phyloP scores from a whole-genome alignment of 768 basidiomycete species.

The Trametes cinnabarina region DNA sequence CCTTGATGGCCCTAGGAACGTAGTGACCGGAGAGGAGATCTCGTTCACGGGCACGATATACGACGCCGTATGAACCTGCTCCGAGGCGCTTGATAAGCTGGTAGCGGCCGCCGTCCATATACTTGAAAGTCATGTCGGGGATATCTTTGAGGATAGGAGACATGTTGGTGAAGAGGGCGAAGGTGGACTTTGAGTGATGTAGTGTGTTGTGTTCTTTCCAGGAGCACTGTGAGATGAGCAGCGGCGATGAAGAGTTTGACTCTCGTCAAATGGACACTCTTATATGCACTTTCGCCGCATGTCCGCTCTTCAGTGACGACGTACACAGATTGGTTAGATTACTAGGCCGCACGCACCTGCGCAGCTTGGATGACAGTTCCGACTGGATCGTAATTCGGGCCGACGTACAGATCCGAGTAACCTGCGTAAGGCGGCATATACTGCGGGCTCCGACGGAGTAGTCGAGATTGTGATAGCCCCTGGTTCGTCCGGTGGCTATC shows the following conservation, averaged over 20 bases:
- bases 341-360: no score
- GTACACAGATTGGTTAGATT: no score
- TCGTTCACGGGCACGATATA: slow-evolving; percentile 77
- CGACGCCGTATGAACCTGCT: slow-evolving; percentile 89
- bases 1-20: slow-evolving; percentile 21
- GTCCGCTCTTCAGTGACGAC: neutral
- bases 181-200: neutral
- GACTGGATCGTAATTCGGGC: no score
- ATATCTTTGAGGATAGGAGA: slow-evolving; percentile 1
- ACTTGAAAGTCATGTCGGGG: slow-evolving; percentile 17
- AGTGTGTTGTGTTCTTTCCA: neutral
- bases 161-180: slow-evolving; percentile 6
- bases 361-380: no score
- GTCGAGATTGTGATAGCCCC: no score
- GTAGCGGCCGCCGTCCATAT: slow-evolving; percentile 77
- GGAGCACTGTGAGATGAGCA: slow-evolving; percentile 4
- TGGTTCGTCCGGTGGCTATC: no score
- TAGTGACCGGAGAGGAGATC: neutral
- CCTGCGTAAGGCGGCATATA: no score
- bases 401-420: no score
- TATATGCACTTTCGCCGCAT: neutral
- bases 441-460: no score
- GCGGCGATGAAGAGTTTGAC: neutral
- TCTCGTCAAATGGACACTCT: neutral
- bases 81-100: slow-evolving; percentile 85